A percentile compares a stretch with the other conserved stretches of the same genome.
Conservation (phyloP, 1,139 yeast genomes). For the Sugiyamaella grinbergsii region DNA sequence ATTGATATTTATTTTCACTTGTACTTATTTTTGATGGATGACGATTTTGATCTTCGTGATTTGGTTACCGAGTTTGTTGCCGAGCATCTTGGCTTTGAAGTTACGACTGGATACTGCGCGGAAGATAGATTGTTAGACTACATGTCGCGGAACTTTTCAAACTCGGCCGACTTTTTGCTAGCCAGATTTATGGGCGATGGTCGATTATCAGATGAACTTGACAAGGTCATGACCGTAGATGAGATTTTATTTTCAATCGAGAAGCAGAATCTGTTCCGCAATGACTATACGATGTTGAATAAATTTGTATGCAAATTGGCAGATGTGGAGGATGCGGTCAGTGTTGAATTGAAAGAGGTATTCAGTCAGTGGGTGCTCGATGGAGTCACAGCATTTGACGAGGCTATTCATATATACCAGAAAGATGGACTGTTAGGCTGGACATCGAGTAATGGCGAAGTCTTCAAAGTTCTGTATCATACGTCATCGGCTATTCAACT, state of each 20-base stretch:
- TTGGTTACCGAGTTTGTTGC: constrained; percentile 31
- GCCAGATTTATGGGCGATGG: background rate
- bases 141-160: background rate
- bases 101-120: constrained; percentile 39
- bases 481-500: constrained; percentile 10
- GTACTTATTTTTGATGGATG: constrained; percentile 56
- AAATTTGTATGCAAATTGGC: background rate
- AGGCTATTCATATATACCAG: constrained; percentile 24
- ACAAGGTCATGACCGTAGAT: constrained; percentile 29
- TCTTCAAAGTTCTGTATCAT: constrained; percentile 25
- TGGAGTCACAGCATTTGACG: constrained; percentile 22
- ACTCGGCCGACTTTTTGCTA: background rate
- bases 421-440: constrained; percentile 46
- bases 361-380: constrained; percentile 24
- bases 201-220: constrained; percentile 23
- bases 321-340: background rate
- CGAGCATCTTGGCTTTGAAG: constrained; percentile 30
- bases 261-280: constrained; percentile 54
- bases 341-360: background rate
- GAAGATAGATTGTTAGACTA: constrained; percentile 33
- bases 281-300: constrained; percentile 33
- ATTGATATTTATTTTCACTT: constrained; percentile 38
- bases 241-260: constrained; percentile 52
- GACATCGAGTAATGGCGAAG: constrained; percentile 35
- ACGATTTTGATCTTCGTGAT: constrained; percentile 49